A percentile compares a stretch with the other conserved stretches of the same genome.
phyloP scores from a whole-genome alignment of 1,139 yeast genomes.

The Geotrichum aggregatum region DNA sequence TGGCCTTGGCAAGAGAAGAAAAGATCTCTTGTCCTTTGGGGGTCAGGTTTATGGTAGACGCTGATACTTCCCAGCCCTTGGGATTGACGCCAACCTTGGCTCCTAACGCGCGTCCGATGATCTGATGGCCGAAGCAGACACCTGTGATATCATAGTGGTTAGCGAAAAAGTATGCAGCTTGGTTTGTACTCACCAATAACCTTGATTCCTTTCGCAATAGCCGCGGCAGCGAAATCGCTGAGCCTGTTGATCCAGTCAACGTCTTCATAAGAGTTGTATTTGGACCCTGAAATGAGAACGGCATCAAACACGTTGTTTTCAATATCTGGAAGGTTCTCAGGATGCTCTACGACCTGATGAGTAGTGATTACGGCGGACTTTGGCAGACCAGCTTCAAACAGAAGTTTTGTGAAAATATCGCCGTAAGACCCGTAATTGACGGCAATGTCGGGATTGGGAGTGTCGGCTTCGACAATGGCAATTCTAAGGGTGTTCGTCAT shows the following conservation, averaged over 20 bases:
- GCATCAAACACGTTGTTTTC: constrained; percentile 42
- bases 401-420: constrained; percentile 34
- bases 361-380: constrained; percentile 32
- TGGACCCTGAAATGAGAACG: constrained; percentile 63
- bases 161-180: not conserved
- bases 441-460: constrained; percentile 30
- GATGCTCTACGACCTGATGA: constrained; percentile 46
- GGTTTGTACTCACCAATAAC: constrained; percentile 27
- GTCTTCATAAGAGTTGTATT: constrained; percentile 54
- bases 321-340: constrained; percentile 43
- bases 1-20: constrained; percentile 32
- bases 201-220: constrained; percentile 32
- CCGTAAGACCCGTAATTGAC: constrained; percentile 38
- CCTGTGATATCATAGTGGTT: constrained; percentile 32
- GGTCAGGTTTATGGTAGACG: constrained; percentile 50
- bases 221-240: constrained; percentile 40
- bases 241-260: constrained; percentile 53
- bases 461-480: constrained; percentile 36
- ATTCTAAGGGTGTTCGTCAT: too few relatives aligned
- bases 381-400: constrained; percentile 32
- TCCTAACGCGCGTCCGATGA: constrained; percentile 63
- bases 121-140: constrained; percentile 85
- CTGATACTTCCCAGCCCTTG: constrained; percentile 72
- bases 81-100: constrained; percentile 54
- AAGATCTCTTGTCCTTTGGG: constrained; percentile 38